Percentiles rank a stretch among this genome's conserved stretches.
Conservation (phyloP, 2,329 filamentous ascomycete species). For the Claviceps monticola region DNA sequence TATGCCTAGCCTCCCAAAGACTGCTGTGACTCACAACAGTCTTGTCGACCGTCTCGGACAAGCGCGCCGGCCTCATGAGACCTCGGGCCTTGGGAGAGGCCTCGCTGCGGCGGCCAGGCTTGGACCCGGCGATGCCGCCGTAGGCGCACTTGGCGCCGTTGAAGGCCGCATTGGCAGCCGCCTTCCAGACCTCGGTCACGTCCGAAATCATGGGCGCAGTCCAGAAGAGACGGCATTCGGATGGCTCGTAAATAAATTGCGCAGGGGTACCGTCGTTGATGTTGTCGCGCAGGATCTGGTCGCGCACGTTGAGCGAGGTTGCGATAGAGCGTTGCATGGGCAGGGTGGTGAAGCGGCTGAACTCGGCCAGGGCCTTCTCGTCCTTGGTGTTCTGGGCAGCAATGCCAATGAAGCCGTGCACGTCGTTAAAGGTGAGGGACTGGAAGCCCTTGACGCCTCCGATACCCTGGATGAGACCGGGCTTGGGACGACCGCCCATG, state of each 20-base stretch:
- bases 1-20: constrained; percentile 3
- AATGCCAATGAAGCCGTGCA: constrained; percentile 14
- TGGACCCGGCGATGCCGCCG: constrained; percentile 16
- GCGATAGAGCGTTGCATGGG: constrained; percentile 19
- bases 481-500: constrained; percentile 34
- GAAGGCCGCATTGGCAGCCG: constrained; percentile 25
- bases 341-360: constrained; percentile 19
- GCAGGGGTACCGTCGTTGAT: constrained; percentile 27
- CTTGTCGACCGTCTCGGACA: constrained; percentile 3
- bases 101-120: background rate
- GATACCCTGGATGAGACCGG: constrained; percentile 37
- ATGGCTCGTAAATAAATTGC: constrained; percentile 33
- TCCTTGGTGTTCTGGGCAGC: constrained; percentile 15
- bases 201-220: constrained; percentile 34
- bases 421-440: constrained; percentile 18
- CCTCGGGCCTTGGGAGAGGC: background rate
- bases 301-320: constrained; percentile 24
- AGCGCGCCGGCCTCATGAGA: background rate
- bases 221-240: constrained; percentile 38
- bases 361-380: constrained; percentile 12
- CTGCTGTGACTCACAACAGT: background rate
- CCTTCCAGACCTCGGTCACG: constrained; percentile 32
- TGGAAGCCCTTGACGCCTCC: constrained; percentile 39
- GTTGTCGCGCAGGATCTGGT: constrained; percentile 23
- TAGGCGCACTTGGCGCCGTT: constrained; percentile 26